These are phyloP conservation scores for Sequoiadendron giganteum DNA, from an alignment of 75 land plant genomes.

Conservation along the genomic window DNA sequence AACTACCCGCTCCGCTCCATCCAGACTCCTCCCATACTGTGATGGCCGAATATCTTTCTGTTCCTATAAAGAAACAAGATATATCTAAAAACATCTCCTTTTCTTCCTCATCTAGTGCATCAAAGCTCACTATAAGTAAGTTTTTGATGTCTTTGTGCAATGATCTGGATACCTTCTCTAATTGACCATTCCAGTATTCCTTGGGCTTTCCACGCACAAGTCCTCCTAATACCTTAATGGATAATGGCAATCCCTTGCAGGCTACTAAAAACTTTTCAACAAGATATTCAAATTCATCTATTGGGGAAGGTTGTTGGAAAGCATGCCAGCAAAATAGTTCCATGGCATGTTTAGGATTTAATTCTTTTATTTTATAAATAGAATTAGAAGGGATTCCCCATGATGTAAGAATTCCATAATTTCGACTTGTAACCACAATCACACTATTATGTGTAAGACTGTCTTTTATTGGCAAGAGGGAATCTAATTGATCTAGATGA, in stretches of 20 bases:
- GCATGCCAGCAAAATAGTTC: constrained; percentile 1
- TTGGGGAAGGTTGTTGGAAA: neutral
- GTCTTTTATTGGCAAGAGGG: neutral
- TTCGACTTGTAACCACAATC: neutral
- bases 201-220: neutral
- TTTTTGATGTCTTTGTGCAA: neutral
- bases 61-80: neutral
- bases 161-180: neutral
- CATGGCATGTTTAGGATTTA: neutral
- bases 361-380: neutral
- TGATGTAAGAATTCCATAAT: neutral
- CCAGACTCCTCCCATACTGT: neutral
- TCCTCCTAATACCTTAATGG: neutral
- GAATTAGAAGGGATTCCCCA: neutral
- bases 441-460: neutral
- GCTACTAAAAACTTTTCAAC: neutral
- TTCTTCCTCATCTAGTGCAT: neutral
- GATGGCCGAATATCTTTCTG: neutral
- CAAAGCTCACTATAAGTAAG: neutral
- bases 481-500: neutral
- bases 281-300: neutral
- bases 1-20: no score
- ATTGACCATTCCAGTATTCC: neutral
- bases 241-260: neutral
- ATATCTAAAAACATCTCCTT: neutral